Conservation (phyloP, 2,329 filamentous ascomycete species). For the Aureobasidium leucospermi region DNA sequence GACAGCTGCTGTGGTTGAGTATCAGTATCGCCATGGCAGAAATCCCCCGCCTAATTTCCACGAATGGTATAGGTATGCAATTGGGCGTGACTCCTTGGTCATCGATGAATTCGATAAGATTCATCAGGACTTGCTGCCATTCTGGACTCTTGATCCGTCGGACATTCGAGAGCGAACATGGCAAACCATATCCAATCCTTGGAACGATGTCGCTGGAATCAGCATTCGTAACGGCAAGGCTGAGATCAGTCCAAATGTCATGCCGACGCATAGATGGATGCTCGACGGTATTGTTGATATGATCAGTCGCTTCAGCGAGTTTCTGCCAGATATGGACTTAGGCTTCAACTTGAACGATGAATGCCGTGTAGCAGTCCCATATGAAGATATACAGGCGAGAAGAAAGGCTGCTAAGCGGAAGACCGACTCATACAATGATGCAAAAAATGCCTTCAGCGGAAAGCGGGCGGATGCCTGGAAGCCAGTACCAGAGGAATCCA, state of each 20-base stretch:
- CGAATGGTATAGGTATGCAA: conserved; percentile 52
- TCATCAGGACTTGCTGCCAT: conserved; percentile 48
- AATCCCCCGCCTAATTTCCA: conserved; percentile 55
- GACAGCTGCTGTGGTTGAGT: conserved; percentile 43
- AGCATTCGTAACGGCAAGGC: conserved; percentile 48
- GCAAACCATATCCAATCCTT: conserved; percentile 45
- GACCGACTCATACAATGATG: conserved; percentile 14
- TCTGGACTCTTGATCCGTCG: conserved; percentile 44
- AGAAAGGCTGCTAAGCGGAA: conserved; percentile 26
- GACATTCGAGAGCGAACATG: conserved; percentile 47
- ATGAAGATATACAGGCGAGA: conserved; percentile 34
- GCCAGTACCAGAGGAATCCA: conserved; percentile 23
- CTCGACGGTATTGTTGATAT: conserved; percentile 47
- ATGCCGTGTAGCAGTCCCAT: conserved; percentile 49
- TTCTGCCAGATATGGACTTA: conserved; percentile 56
- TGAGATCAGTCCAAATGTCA: conserved; percentile 42
- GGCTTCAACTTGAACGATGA: conserved; percentile 58
- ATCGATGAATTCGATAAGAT: conserved; percentile 57
- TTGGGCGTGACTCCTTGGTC: conserved; percentile 42
- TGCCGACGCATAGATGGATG: conserved; percentile 53
- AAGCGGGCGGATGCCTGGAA: conserved; percentile 34
- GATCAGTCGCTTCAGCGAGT: conserved; percentile 46
- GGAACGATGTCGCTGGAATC: conserved; percentile 50
- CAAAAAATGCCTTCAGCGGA: conserved; percentile 26
- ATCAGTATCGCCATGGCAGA: conserved; percentile 45